Percentiles rank a stretch among this genome's conserved stretches.
Conservation (phyloP, 73 alveolate genomes). For the Paramecium biaurelia region DNA sequence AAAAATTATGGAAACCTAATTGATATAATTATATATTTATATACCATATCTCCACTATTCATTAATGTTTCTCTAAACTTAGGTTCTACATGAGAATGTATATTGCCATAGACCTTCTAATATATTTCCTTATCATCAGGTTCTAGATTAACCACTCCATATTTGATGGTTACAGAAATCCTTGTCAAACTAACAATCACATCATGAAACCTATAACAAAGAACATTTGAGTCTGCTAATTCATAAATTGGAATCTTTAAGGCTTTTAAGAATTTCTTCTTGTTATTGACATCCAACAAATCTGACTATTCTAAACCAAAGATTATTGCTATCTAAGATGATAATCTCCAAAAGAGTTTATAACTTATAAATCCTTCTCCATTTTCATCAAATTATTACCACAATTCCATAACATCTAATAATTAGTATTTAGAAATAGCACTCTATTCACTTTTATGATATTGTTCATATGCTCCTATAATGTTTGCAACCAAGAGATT, state of each 20-base stretch:
- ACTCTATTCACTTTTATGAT: slow-evolving; percentile 53
- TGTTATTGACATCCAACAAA: slow-evolving; percentile 35
- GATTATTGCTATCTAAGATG: slow-evolving; percentile 48
- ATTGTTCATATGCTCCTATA: slow-evolving; percentile 54
- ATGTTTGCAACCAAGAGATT: slow-evolving; percentile 55
- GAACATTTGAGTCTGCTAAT: not conserved
- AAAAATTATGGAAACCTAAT: slow-evolving; percentile 4
- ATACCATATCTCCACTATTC: slow-evolving; percentile 45
- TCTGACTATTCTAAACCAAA: slow-evolving; percentile 58
- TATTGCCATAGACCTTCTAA: not conserved
- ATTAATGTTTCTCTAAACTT: not conserved
- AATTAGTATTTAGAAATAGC: slow-evolving; percentile 52
- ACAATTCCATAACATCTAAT: slow-evolving; percentile 34
- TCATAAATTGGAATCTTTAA: slow-evolving; percentile 59
- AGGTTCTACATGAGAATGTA: not conserved
- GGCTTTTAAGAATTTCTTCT: slow-evolving; percentile 35
- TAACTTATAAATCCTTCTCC: slow-evolving; percentile 58
- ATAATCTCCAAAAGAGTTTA: slow-evolving; percentile 60
- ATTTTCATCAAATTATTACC: slow-evolving; percentile 51
- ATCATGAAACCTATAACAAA: slow-evolving; percentile 60
- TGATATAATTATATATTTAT: too few species aligned
- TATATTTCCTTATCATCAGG: not conserved
- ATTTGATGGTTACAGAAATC: slow-evolving; percentile 47
- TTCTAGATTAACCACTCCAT: slow-evolving; percentile 44
- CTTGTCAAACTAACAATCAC: slow-evolving; percentile 57